Conservation (phyloP, 768 basidiomycete genomes). For the Lactarius quietus region DNA sequence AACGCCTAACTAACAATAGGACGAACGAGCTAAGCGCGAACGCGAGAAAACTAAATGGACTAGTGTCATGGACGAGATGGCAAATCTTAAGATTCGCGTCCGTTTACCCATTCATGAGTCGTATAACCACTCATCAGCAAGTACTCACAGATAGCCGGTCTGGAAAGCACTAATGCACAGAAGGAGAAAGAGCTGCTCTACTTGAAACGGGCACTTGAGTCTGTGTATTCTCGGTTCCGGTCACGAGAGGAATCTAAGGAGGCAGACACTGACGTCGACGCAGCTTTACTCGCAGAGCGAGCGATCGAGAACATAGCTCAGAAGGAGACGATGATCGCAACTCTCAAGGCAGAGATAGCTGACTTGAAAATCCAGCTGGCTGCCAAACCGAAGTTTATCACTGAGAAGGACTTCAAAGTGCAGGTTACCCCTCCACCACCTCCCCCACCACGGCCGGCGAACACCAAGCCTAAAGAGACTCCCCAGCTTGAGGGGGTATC, state of each 20-base stretch:
- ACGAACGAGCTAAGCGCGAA: constrained; percentile 70
- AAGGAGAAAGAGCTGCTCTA: constrained; percentile 75
- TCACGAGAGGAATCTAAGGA: constrained; percentile 51
- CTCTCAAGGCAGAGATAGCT: constrained; percentile 48
- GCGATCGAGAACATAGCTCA: constrained; percentile 65
- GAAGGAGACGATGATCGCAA: constrained; percentile 62
- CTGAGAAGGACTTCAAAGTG: constrained; percentile 70
- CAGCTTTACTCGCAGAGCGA: constrained; percentile 63
- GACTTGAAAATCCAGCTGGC: constrained; percentile 50
- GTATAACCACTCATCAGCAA: neutral
- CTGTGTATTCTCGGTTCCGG: constrained; percentile 77
- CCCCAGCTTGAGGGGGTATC: neutral
- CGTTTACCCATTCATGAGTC: constrained; percentile 20
- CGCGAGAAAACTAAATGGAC: constrained; percentile 74
- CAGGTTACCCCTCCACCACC: constrained; percentile 63
- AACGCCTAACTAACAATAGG: constrained; percentile 38
- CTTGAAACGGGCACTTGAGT: constrained; percentile 83
- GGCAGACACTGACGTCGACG: constrained; percentile 53
- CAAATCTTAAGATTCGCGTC: constrained; percentile 67
- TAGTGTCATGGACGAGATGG: constrained; percentile 67
- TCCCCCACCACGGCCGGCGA: constrained; percentile 41
- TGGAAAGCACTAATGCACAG: constrained; percentile 43
- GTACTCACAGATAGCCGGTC: constrained; percentile 47
- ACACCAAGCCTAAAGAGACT: constrained; percentile 11
- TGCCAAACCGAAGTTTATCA: constrained; percentile 47